Percentiles rank a stretch among this genome's conserved stretches.
Conservation (phyloP, 352 stramenopile species). For the Phytophthora agathidicida region DNA sequence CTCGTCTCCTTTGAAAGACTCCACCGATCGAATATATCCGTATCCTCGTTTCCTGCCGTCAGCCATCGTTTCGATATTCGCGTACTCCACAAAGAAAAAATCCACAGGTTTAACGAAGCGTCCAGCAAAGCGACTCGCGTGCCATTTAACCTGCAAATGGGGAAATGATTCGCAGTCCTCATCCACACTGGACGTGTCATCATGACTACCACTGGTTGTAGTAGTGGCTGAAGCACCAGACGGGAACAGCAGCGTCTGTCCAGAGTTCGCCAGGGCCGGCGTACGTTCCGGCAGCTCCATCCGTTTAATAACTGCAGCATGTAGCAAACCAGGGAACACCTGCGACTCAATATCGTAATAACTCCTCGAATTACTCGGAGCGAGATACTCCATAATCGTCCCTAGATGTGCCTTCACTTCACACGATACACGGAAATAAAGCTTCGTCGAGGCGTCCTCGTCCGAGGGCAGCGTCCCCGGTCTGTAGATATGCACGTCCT, state of each 20-base stretch:
- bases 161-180: slow-evolving; percentile 63
- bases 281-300: slow-evolving; percentile 61
- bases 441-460: slow-evolving; percentile 55
- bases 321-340: slow-evolving; percentile 79
- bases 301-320: slow-evolving; percentile 80
- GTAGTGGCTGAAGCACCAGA: slow-evolving; percentile 32
- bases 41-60: slow-evolving; percentile 74
- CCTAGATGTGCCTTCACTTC: slow-evolving; percentile 80
- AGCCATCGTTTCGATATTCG: slow-evolving; percentile 73
- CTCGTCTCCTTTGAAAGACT: slow-evolving; percentile 86
- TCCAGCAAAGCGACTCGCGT: slow-evolving; percentile 81
- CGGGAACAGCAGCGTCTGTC: slow-evolving; percentile 30
- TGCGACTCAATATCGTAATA: slow-evolving; percentile 86
- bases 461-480: slow-evolving; percentile 46
- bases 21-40: slow-evolving; percentile 79
- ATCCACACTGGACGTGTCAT: slow-evolving; percentile 51
- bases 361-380: slow-evolving; percentile 65
- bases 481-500: slow-evolving; percentile 84
- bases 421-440: slow-evolving; percentile 86
- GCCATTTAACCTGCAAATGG: slow-evolving; percentile 85
- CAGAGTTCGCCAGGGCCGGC: slow-evolving; percentile 15
- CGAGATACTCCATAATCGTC: slow-evolving; percentile 85
- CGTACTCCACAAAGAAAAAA: slow-evolving; percentile 90
- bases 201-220: slow-evolving; percentile 38
- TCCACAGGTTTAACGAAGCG: slow-evolving; percentile 85